Percentiles rank a stretch among this genome's conserved stretches.
Conservation (phyloP, 495 filamentous ascomycete species). For the Talaromyces thailandensis region DNA sequence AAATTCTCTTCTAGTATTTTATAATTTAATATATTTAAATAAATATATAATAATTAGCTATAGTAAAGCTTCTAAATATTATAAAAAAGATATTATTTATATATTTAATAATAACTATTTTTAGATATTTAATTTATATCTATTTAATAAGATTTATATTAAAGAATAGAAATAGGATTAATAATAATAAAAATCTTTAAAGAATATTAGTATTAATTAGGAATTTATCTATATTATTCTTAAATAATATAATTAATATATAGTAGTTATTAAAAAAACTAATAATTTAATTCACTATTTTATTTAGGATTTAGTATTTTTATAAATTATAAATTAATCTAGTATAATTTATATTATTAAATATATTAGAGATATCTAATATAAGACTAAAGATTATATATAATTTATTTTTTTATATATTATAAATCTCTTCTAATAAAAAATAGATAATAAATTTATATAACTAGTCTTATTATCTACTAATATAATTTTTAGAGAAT, state of each 20-base stretch:
- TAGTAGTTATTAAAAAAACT: neutral
- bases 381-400: neutral
- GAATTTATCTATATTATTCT: conserved; percentile 9
- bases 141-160: neutral
- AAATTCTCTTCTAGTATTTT: neutral
- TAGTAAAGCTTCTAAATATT: neutral
- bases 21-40: neutral
- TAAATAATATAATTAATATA: conserved; percentile 9
- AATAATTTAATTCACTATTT: conserved; percentile 4
- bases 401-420: neutral
- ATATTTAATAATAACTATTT: neutral
- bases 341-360: conserved; percentile 2
- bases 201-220: conserved; percentile 6
- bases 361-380: conserved; percentile 3
- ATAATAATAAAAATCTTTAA: conserved; percentile 7
- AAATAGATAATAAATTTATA: conserved; percentile 1
- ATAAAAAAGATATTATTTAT: neutral
- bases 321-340: conserved; percentile 6
- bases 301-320: conserved; percentile 7
- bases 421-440: conserved; percentile 2
- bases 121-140: neutral
- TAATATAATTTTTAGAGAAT: conserved; percentile 3
- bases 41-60: neutral
- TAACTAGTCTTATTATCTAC: conserved; percentile 7
- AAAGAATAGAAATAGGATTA: conserved; percentile 10